These are phyloP conservation scores for Geosmithia flava DNA, from an alignment of 2,329 filamentous ascomycete genomes.

Conservation along the genomic window DNA sequence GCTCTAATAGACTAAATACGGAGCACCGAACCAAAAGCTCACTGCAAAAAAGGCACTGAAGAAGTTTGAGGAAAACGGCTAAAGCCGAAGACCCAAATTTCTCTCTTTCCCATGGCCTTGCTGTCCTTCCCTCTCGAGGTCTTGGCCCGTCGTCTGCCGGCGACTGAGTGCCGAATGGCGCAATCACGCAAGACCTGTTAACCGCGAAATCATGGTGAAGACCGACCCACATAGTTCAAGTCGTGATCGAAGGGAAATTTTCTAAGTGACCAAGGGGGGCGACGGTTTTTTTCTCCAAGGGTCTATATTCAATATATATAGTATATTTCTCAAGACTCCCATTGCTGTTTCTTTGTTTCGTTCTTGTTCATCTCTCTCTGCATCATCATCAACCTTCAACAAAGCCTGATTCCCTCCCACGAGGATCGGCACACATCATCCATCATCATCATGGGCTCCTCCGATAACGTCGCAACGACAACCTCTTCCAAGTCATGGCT, in stretches of 20 bases:
- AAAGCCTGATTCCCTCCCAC: too few relatives aligned
- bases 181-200: background rate
- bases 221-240: background rate
- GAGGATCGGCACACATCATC: background rate
- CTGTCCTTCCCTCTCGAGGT: background rate
- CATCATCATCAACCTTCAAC: background rate
- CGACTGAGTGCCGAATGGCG: background rate
- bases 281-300: background rate
- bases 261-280: background rate
- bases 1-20: too few relatives aligned
- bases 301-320: background rate
- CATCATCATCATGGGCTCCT: background rate
- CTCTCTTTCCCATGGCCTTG: background rate
- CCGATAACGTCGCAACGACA: background rate
- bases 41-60: too few relatives aligned
- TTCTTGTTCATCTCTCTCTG: background rate
- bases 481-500: background rate
- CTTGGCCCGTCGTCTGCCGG: background rate
- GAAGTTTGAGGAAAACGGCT: too few relatives aligned
- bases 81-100: background rate
- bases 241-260: background rate
- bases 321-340: background rate
- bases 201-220: background rate
- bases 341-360: too few relatives aligned
- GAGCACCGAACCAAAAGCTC: too few relatives aligned